Percentiles rank a stretch among this genome's conserved stretches.
phyloP scores from a whole-genome alignment of 2,329 filamentous ascomycete genomes.

The Beauveria asiatica region DNA sequence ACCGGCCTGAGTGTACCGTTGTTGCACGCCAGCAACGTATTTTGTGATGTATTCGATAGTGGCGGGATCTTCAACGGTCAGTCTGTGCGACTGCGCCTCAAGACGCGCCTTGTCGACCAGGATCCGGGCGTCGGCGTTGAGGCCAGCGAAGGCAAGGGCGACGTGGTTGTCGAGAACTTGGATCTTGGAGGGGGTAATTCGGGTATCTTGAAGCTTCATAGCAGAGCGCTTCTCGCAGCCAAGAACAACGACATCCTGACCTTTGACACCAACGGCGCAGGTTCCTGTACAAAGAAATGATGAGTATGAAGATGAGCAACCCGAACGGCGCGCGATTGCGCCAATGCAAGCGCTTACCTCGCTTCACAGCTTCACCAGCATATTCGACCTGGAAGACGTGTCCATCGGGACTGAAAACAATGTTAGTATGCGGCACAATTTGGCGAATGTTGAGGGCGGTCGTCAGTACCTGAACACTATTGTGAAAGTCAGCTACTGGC shows the following conservation, averaged over 20 bases:
- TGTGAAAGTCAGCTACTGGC: conserved; percentile 35
- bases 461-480: conserved; percentile 72
- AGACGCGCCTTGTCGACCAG: conserved; percentile 95
- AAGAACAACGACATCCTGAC: conserved; percentile 84
- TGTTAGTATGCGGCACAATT: conserved; percentile 32
- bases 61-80: conserved; percentile 95
- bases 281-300: conserved; percentile 53
- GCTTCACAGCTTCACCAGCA: conserved; percentile 95
- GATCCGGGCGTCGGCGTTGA: conserved; percentile 97
- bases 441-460: neutral
- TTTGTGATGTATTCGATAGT: conserved; percentile 99
- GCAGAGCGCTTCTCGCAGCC: conserved; percentile 98
- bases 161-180: conserved; percentile 92
- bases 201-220: conserved; percentile 98
- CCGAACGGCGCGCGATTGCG: neutral
- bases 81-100: conserved; percentile 92
- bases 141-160: conserved; percentile 90
- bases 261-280: conserved; percentile 96
- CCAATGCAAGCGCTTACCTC: conserved; percentile 54
- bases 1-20: conserved; percentile 97
- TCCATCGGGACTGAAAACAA: conserved; percentile 74
- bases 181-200: conserved; percentile 98
- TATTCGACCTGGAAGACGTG: conserved; percentile 99
- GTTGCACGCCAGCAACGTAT: conserved; percentile 95
- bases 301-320: conserved; percentile 9